A percentile compares a stretch with the other conserved stretches of the same genome.
Conservation (phyloP, 2,329 filamentous ascomycete species). For the Penicillium sp. region DNA sequence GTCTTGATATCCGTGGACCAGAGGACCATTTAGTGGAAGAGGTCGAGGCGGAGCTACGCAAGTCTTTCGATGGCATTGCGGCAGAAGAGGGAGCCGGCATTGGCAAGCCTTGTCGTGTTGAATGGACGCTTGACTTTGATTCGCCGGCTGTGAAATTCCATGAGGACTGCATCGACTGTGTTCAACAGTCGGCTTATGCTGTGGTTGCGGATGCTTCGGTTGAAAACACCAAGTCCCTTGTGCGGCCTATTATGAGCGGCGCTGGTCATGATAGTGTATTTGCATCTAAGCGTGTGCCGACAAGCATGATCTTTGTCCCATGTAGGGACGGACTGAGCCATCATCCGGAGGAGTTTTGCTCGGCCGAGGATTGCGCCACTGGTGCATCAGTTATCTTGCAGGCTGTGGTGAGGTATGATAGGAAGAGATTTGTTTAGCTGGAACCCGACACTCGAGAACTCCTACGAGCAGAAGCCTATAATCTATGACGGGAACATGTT, state of each 20-base stretch:
- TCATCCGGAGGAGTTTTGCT: constrained; percentile 58
- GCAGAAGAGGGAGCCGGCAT: constrained; percentile 50
- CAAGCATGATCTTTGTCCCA: constrained; percentile 62
- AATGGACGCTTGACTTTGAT: constrained; percentile 58
- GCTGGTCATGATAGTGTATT: constrained; percentile 63
- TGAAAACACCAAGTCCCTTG: constrained; percentile 38
- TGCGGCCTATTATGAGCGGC: constrained; percentile 53
- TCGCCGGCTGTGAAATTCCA: constrained; percentile 60
- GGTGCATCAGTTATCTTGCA: constrained; percentile 45
- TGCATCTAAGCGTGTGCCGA: constrained; percentile 54
- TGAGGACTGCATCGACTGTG: constrained; percentile 59
- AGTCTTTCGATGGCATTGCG: constrained; percentile 57
- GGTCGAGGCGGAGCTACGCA: constrained; percentile 53
- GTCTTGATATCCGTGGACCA: constrained; percentile 60
- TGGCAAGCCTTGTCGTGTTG: constrained; percentile 49
- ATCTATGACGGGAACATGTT: not conserved
- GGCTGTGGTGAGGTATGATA: constrained; percentile 33
- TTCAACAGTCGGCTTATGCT: constrained; percentile 54
- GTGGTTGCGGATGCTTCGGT: constrained; percentile 50
- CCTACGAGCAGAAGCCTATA: not conserved
- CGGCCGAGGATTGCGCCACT: constrained; percentile 53
- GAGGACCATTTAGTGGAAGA: constrained; percentile 51
- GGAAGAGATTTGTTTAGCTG: constrained; percentile 37
- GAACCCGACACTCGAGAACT: not conserved
- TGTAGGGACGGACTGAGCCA: constrained; percentile 59